Conservation (phyloP, 1,284 basidiomycete species). For the Cryptococcus neoformans region DNA sequence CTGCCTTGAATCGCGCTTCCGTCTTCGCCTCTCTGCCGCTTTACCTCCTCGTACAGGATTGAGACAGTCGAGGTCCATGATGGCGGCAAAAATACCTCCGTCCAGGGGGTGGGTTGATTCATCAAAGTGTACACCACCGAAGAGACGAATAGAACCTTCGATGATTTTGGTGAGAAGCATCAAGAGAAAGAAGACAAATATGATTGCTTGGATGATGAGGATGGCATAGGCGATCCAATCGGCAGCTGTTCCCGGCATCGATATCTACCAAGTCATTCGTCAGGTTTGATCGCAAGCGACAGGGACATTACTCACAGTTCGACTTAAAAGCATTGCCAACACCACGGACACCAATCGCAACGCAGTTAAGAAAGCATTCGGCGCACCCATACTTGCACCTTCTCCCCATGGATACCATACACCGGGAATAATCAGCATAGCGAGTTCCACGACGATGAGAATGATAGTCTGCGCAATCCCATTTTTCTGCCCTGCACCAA, state of each 20-base stretch:
- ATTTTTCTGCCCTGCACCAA: conserved; percentile 83
- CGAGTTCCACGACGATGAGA: conserved; percentile 79
- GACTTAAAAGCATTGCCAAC: conserved; percentile 80
- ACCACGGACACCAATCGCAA: conserved; percentile 85
- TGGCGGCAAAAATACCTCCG: conserved; percentile 76
- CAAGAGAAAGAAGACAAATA: conserved; percentile 73
- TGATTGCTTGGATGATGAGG: conserved; percentile 77
- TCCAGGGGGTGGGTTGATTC: conserved; percentile 74
- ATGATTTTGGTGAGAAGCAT: conserved; percentile 81
- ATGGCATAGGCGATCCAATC: conserved; percentile 94
- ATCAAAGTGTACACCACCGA: conserved; percentile 78
- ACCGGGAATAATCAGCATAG: conserved; percentile 76
- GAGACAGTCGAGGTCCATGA: conserved; percentile 53
- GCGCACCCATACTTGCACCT: conserved; percentile 91
- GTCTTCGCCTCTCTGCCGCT: conserved; percentile 56
- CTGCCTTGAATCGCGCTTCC: conserved; percentile 40
- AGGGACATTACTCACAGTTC: conserved; percentile 61
- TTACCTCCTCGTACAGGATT: conserved; percentile 69
- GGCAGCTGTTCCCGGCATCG: conserved; percentile 67
- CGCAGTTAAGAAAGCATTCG: conserved; percentile 87
- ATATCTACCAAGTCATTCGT: conserved; percentile 58
- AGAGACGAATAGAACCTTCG: conserved; percentile 76
- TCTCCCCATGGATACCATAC: conserved; percentile 96
- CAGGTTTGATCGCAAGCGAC: conserved; percentile 11
- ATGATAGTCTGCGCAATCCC: conserved; percentile 90